These are phyloP conservation scores for Penicillium argentinense DNA, from an alignment of 495 filamentous ascomycete species.

Conservation along the genomic window DNA sequence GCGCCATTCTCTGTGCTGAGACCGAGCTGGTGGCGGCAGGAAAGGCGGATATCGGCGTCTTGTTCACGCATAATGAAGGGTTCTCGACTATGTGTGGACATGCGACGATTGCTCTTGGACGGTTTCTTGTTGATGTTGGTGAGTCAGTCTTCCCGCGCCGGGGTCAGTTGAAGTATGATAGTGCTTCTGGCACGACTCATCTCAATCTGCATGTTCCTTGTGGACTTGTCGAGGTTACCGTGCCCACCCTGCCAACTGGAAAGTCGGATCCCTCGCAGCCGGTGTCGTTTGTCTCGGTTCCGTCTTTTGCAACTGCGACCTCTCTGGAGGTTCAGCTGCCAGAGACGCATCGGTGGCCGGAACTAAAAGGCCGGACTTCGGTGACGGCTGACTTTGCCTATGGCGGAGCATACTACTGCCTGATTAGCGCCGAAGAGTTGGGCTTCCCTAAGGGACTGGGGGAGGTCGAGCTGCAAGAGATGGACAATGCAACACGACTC, in stretches of 20 bases:
- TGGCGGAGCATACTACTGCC: conserved; percentile 28
- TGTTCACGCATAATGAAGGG: conserved; percentile 62
- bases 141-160: conserved; percentile 26
- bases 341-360: conserved; percentile 19
- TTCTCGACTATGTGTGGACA: conserved; percentile 73
- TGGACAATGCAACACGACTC: conserved; percentile 8
- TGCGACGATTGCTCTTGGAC: conserved; percentile 32
- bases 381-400: conserved; percentile 19
- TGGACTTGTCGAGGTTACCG: conserved; percentile 17
- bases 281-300: conserved; percentile 26
- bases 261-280: conserved; percentile 17
- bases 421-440: conserved; percentile 17
- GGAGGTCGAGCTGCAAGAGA: conserved; percentile 14
- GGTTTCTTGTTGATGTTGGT: conserved; percentile 23
- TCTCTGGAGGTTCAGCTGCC: conserved; percentile 19
- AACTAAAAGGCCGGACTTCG: conserved; percentile 8
- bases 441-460: conserved; percentile 17
- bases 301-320: conserved; percentile 20
- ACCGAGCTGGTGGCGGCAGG: conserved; percentile 29
- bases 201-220: conserved; percentile 24
- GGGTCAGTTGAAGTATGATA: conserved; percentile 10
- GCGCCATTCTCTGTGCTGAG: conserved; percentile 28
- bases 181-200: neutral
- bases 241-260: conserved; percentile 15
- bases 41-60: conserved; percentile 41